Percentiles rank a stretch among this genome's conserved stretches.
Evolutionary conservation across 139 green algal species (phyloP).

Genomic region (Microglena sp.): DNA sequence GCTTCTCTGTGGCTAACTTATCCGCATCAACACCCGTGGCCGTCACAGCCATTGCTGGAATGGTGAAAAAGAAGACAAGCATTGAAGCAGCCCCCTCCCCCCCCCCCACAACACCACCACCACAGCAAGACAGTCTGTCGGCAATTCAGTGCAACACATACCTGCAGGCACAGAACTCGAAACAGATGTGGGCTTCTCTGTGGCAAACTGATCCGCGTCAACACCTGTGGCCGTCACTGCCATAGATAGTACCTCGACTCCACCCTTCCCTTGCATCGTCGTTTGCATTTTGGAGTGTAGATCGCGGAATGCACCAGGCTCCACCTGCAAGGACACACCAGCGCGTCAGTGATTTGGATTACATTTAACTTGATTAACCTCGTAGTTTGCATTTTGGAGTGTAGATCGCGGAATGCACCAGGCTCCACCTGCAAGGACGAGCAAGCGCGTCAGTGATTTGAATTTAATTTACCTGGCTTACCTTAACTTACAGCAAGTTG

Average conservation of each 20-base stretch:
- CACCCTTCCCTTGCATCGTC: slow-evolving; percentile 33
- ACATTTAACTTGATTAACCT: background rate
- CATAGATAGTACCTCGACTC: slow-evolving; percentile 81
- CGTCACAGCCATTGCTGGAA: too few species aligned
- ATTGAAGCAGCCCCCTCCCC: too few species aligned
- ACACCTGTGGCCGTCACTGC: slow-evolving; percentile 41
- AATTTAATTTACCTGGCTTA: too few species aligned
- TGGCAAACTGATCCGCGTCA: slow-evolving; percentile 23
- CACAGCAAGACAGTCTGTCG: background rate
- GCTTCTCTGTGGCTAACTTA: too few species aligned
- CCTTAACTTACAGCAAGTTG: too few species aligned
- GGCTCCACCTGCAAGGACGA: background rate
- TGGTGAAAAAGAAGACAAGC: too few species aligned
- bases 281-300: slow-evolving; percentile 68
- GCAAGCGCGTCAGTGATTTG: too few species aligned
- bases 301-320: slow-evolving; percentile 79
- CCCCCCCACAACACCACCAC: too few species aligned
- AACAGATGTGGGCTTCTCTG: too few species aligned
- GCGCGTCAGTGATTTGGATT: background rate
- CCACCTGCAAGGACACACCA: slow-evolving; percentile 53
- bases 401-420: background rate
- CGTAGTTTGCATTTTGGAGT: too few species aligned
- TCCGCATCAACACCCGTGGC: slow-evolving; percentile 20
- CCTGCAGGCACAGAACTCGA: background rate
- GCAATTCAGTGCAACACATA: background rate